A percentile compares a stretch with the other conserved stretches of the same genome.
These are phyloP conservation scores for Hibiscus syriacus DNA, from an alignment of 345 rosid genomes.

Conservation along the genomic window DNA sequence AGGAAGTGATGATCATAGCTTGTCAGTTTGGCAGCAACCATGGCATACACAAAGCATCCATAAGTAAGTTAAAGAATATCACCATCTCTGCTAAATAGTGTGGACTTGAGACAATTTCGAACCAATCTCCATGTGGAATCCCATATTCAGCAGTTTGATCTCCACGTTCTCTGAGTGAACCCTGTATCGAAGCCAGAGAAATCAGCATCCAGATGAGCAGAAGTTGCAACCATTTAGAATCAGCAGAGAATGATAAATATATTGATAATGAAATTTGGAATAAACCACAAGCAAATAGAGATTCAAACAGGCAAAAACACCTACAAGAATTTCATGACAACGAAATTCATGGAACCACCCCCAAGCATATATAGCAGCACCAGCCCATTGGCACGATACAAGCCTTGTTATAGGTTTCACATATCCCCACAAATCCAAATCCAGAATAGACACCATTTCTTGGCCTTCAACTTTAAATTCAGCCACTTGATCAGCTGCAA, in stretches of 20 bases:
- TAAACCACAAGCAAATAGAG: background rate
- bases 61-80: background rate
- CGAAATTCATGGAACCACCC: slow-evolving; percentile 11
- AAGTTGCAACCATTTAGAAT: background rate
- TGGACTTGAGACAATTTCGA: slow-evolving; percentile 15
- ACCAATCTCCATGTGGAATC: slow-evolving; percentile 16
- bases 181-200: background rate
- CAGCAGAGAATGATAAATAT: background rate
- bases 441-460: background rate
- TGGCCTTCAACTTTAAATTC: slow-evolving; percentile 9
- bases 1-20: background rate
- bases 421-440: slow-evolving; percentile 12
- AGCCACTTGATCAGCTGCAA: slow-evolving; percentile 14
- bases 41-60: background rate
- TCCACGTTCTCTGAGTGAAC: slow-evolving; percentile 4
- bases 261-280: background rate
- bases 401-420: slow-evolving; percentile 6
- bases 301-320: background rate
- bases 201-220: background rate
- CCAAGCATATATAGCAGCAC: slow-evolving; percentile 17
- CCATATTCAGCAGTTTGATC: slow-evolving; percentile 4
- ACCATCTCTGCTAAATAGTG: slow-evolving; percentile 20
- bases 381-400: slow-evolving; percentile 16
- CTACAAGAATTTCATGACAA: slow-evolving; percentile 14
- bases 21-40: background rate